phyloP scores from a whole-genome alignment of 1,139 yeast genomes.

The Saccharomyces hybrid region DNA sequence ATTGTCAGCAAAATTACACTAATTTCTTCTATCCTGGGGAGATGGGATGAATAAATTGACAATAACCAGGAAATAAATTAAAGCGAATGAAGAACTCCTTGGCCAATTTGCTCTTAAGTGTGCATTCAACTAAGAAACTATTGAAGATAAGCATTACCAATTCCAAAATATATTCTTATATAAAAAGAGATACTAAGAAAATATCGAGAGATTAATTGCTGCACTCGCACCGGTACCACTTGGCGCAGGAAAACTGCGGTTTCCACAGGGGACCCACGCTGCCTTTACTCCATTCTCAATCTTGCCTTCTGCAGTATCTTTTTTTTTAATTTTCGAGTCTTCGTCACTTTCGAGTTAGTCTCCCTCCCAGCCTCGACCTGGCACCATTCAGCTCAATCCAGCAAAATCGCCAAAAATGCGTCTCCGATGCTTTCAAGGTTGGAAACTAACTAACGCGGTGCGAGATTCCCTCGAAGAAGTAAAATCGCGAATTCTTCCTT shows the following conservation, averaged over 20 bases:
- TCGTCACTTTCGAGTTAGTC: neutral
- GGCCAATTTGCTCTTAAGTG: neutral
- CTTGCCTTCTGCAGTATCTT: neutral
- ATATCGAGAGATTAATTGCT: neutral
- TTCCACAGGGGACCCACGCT: neutral
- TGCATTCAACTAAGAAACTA: neutral
- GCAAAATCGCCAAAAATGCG: neutral
- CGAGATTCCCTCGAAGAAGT: neutral
- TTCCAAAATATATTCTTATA: neutral
- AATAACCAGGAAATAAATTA: neutral
- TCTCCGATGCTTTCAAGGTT: conserved; percentile 1
- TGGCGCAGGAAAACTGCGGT: neutral
- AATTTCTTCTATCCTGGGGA: neutral
- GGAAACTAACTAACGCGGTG: neutral
- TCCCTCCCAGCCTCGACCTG: neutral
- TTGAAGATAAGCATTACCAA: neutral
- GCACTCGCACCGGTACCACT: neutral
- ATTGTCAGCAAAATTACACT: neutral
- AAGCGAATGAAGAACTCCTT: neutral
- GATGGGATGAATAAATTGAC: neutral
- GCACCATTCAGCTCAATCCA: neutral
- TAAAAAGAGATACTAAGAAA: neutral
- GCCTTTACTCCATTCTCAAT: neutral
- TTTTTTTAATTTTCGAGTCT: neutral
- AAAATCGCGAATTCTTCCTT: neutral